Conservation (phyloP, 192 early-diverging fungal species). For the Radiomyces spectabilis region DNA sequence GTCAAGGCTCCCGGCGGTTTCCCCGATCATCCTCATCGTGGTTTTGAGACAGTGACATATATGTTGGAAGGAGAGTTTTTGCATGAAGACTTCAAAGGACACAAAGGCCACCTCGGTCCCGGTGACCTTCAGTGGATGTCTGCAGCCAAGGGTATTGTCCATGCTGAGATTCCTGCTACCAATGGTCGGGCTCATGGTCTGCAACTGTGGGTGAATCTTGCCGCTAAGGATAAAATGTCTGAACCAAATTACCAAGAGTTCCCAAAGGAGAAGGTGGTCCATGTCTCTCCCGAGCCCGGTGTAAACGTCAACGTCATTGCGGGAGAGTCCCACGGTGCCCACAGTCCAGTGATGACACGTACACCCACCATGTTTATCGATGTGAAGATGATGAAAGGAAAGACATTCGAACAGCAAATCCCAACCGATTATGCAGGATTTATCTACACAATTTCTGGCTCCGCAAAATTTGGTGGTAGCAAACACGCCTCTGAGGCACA, state of each 20-base stretch:
- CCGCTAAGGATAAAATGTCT: conserved; percentile 63
- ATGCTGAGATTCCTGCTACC: conserved; percentile 62
- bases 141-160: conserved; percentile 43
- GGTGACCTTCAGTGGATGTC: conserved; percentile 72
- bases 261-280: conserved; percentile 53
- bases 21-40: conserved; percentile 70
- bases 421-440: conserved; percentile 52
- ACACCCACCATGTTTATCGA: conserved; percentile 81
- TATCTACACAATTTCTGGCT: conserved; percentile 53
- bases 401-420: conserved; percentile 45
- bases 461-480: conserved; percentile 41
- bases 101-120: conserved; percentile 58
- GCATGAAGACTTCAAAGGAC: conserved; percentile 73
- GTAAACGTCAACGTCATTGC: conserved; percentile 78
- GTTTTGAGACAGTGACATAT: conserved; percentile 77
- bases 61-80: conserved; percentile 56
- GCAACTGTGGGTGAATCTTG: conserved; percentile 76
- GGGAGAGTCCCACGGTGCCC: conserved; percentile 66
- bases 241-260: conserved; percentile 70
- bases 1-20: conserved; percentile 39
- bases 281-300: conserved; percentile 42
- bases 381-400: conserved; percentile 52
- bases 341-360: conserved; percentile 62
- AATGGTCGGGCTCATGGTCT: conserved; percentile 34
- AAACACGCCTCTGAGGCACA: conserved; percentile 26